Conservation (phyloP, 2,329 filamentous ascomycete genomes). For the Pseudogymnoascus sp. region DNA sequence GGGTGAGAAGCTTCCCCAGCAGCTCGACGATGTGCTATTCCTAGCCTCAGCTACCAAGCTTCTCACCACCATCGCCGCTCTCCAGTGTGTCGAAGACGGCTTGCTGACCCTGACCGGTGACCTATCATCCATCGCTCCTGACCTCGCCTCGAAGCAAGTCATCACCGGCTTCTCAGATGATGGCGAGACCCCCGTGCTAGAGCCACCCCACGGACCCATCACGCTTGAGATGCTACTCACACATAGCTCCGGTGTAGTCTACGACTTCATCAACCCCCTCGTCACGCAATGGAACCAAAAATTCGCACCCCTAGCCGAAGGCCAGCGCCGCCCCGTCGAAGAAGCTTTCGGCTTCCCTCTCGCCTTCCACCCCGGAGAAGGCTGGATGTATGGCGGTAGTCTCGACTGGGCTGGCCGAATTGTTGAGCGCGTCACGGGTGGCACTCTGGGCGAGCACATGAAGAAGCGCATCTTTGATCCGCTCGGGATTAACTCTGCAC, state of each 20-base stretch:
- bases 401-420: constrained; percentile 33
- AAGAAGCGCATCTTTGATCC: constrained; percentile 41
- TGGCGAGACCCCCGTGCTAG: constrained; percentile 11
- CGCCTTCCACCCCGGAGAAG: constrained; percentile 10
- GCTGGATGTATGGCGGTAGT: constrained; percentile 13
- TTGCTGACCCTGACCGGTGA: constrained; percentile 11
- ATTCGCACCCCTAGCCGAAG: constrained; percentile 23
- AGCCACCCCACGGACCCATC: constrained; percentile 1
- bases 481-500: constrained; percentile 36
- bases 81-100: constrained; percentile 15
- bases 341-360: background rate
- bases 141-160: constrained; percentile 10
- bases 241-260: constrained; percentile 11
- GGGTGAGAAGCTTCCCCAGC: constrained; percentile 1
- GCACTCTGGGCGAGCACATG: constrained; percentile 42
- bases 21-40: constrained; percentile 8
- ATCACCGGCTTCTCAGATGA: constrained; percentile 15
- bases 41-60: constrained; percentile 14
- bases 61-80: constrained; percentile 13
- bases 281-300: constrained; percentile 16
- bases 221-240: constrained; percentile 15
- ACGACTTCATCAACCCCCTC: constrained; percentile 13
- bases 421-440: constrained; percentile 40
- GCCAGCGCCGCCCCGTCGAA: constrained; percentile 21
- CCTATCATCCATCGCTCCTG: constrained; percentile 2